Base-by-base conservation (phyloP, 345 rosid species). In the Hibiscus trionum region DNA sequence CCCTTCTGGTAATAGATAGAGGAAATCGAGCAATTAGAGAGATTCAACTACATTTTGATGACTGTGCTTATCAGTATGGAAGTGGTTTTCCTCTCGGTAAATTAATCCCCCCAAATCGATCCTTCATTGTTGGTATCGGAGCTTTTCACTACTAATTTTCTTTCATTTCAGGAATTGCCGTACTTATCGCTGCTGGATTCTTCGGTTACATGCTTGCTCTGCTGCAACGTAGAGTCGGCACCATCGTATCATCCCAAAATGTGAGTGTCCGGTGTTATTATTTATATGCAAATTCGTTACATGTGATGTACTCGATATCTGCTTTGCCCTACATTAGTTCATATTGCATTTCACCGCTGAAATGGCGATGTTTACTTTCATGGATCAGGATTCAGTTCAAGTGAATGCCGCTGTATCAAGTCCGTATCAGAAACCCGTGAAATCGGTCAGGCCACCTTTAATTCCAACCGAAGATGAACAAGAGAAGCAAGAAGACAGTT, bases 31-130 rank as follows among this genome's bases (percentile, higher is more conserved):
- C 97, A 57, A 89, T 92, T 39, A 80, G 97, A 78, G 98, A 95
- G 84, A 95, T 95, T 78, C 98, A 92, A 72, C 98, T 92, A 72
- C 93, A 83, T 82, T 92, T 92, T 44, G 99, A 95, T 66, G 99
- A 95, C 77, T 95, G 99, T 82, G 97, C 97, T 68, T 89, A 95
- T 82, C 98, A 89, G 73, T 92, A 95, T 83, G 98, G 81, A 73
- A 90, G 94, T 79, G 90, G 90, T 63, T 95, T 95, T 80, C 97
- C 98, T 63, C 87, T 35, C 7, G 37, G 37, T 35, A 35, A 35
- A 35, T 35, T 35, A 35, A 35, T 35, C 37, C 37, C 37, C 37
- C 37, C 37, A 35, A 35, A 5, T 35, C 7, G 37, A 35, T 35
- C 37, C 5, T 35, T 35, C 0, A 0, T 35, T 35, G 37, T 35